Evolutionary conservation across 257 asterid species (phyloP).

Genomic region (Craterostigma plantagineum): DNA sequence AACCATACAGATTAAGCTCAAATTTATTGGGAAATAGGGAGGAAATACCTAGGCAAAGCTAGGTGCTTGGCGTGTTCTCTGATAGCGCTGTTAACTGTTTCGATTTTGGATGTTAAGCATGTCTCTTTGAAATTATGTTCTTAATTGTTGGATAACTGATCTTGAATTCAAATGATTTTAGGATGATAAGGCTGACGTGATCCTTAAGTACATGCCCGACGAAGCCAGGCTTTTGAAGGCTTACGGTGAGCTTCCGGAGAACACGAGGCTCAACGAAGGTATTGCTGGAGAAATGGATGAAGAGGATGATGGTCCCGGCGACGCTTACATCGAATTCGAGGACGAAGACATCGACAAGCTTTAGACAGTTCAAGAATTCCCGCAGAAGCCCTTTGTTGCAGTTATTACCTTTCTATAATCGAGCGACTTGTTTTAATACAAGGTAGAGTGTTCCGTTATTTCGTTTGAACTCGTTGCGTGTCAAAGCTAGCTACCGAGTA

Average conservation of each 20-base stretch:
- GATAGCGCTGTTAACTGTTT: no score
- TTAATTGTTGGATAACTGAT: no score
- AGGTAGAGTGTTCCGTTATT: no score
- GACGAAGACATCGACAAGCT: constrained; percentile 5
- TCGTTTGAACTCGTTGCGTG: no score
- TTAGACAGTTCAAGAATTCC: neutral
- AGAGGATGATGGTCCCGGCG: constrained; percentile 3
- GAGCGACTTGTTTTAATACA: no score
- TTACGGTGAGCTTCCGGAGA: constrained; percentile 1
- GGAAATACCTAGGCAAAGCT: no score
- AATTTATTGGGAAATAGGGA: no score
- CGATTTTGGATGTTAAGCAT: no score
- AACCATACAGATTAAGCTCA: no score
- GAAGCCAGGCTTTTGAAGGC: constrained; percentile 4
- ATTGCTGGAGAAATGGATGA: constrained; percentile 1
- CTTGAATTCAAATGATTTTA: neutral
- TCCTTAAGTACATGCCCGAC: constrained; percentile 5
- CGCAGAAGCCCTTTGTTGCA: neutral
- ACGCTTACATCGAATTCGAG: constrained; percentile 5
- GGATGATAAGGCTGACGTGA: constrained; percentile 5
- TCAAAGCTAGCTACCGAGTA: no score
- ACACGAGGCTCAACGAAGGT: constrained; percentile 4
- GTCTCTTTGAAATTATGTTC: no score
- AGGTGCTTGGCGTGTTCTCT: no score
- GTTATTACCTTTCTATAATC: neutral